phyloP scores from a whole-genome alignment of 495 filamentous ascomycete genomes.

The Talaromyces nanjingensis region DNA sequence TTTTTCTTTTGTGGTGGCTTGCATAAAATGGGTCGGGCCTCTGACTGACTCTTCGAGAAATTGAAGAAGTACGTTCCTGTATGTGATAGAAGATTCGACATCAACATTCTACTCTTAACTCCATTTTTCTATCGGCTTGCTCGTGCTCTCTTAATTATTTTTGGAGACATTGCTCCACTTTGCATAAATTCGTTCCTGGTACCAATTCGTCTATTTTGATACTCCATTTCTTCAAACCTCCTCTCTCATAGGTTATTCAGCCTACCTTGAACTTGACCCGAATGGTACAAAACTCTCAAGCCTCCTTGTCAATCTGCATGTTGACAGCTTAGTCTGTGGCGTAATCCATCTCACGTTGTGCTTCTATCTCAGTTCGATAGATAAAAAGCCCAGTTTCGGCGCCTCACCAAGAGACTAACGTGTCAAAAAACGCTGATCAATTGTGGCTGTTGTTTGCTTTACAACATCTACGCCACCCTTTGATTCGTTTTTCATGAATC shows the following conservation, averaged over 20 bases:
- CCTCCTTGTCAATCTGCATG: slow-evolving; percentile 3
- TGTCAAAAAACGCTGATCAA: neutral
- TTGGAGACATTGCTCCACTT: neutral
- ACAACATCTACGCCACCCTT: neutral
- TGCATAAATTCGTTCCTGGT: neutral
- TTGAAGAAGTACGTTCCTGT: neutral
- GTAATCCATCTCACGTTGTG: neutral
- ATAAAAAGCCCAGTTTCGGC: neutral
- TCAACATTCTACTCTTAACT: neutral
- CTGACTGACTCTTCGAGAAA: neutral
- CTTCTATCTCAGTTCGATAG: neutral
- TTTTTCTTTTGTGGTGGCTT: neutral
- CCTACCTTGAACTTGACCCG: neutral
- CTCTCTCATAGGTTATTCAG: neutral
- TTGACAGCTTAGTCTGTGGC: slow-evolving; percentile 1
- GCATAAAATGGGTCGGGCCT: neutral
- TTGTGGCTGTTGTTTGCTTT: slow-evolving; percentile 1
- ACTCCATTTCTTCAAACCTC: neutral
- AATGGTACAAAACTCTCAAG: neutral
- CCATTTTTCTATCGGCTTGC: neutral
- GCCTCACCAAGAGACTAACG: neutral
- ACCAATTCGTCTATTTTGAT: neutral
- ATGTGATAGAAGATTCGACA: neutral
- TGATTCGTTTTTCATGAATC: neutral
- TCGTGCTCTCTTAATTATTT: neutral